These are phyloP conservation scores for Gloeophyllum trabeum DNA, from an alignment of 768 basidiomycete species.

Conservation along the genomic window DNA sequence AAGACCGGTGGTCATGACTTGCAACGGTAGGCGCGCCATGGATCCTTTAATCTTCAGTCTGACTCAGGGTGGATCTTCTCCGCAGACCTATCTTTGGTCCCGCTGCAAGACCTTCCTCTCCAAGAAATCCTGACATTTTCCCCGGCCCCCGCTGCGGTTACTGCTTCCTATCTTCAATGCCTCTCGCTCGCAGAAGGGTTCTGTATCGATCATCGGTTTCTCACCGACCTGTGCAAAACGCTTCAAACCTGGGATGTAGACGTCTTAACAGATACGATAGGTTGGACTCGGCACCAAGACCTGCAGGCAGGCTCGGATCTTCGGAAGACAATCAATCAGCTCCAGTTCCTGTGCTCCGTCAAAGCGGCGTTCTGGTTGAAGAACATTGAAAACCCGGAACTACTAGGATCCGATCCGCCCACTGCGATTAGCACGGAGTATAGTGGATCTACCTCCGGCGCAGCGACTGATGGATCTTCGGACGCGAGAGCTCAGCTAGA, in stretches of 20 bases:
- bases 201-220: slow-evolving; percentile 25
- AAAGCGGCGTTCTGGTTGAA: no score
- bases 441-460: no score
- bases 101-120: slow-evolving; percentile 56
- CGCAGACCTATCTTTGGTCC: slow-evolving; percentile 64
- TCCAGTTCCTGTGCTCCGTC: slow-evolving; percentile 41
- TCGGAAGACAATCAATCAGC: slow-evolving; percentile 46
- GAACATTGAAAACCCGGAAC: no score
- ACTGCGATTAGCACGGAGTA: no score
- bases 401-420: no score
- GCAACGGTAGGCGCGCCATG: slow-evolving; percentile 68
- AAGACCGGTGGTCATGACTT: slow-evolving; percentile 88
- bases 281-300: slow-evolving; percentile 22
- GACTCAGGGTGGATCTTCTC: not conserved
- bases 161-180: slow-evolving; percentile 54
- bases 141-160: slow-evolving; percentile 14
- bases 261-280: slow-evolving; percentile 18
- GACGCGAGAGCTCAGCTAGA: no score
- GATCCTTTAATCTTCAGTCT: not conserved
- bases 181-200: slow-evolving; percentile 49
- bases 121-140: slow-evolving; percentile 61
- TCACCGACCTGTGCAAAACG: slow-evolving; percentile 38
- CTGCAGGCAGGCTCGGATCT: slow-evolving; percentile 56
- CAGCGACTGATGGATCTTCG: no score
- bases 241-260: slow-evolving; percentile 13